Conservation (phyloP, 805 yeast genomes). For the Zygosaccharomyces gambellarensis region DNA sequence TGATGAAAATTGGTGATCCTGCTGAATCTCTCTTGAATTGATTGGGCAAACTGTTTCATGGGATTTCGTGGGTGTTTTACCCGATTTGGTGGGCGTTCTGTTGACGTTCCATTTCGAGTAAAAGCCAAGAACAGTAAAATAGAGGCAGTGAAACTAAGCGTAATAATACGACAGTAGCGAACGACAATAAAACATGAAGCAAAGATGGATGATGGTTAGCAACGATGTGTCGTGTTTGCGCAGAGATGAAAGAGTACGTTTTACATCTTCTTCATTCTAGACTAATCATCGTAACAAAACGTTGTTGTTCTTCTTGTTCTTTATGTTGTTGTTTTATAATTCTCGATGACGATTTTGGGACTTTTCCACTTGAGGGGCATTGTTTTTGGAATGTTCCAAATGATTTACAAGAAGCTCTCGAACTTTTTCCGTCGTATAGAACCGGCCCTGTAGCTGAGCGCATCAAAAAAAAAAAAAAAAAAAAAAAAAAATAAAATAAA, state of each 20-base stretch:
- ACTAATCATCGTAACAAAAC: background rate
- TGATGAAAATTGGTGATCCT: background rate
- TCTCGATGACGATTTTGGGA: too few species aligned
- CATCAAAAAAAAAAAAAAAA: background rate
- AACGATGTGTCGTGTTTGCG: too few species aligned
- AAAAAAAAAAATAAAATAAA: too few species aligned
- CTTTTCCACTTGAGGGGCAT: too few species aligned
- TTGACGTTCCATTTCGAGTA: background rate
- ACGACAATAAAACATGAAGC: background rate
- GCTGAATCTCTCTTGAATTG: background rate
- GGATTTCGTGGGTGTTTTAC: constrained; percentile 4
- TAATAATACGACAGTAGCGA: background rate
- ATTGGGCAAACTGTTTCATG: background rate
- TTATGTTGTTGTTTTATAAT: background rate
- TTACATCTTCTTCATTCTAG: background rate
- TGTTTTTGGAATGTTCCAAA: background rate
- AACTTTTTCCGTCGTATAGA: background rate
- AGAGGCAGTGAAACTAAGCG: background rate
- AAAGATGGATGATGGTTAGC: background rate
- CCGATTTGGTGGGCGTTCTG: background rate
- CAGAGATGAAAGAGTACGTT: background rate
- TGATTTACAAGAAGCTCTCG: background rate
- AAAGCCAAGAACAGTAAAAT: background rate
- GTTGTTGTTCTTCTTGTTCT: too few species aligned
- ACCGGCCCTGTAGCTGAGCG: background rate